Percentiles rank a stretch among this genome's conserved stretches.
These are phyloP conservation scores for Phytophthora pinifolia DNA, from an alignment of 352 stramenopile species.

Conservation along the genomic window DNA sequence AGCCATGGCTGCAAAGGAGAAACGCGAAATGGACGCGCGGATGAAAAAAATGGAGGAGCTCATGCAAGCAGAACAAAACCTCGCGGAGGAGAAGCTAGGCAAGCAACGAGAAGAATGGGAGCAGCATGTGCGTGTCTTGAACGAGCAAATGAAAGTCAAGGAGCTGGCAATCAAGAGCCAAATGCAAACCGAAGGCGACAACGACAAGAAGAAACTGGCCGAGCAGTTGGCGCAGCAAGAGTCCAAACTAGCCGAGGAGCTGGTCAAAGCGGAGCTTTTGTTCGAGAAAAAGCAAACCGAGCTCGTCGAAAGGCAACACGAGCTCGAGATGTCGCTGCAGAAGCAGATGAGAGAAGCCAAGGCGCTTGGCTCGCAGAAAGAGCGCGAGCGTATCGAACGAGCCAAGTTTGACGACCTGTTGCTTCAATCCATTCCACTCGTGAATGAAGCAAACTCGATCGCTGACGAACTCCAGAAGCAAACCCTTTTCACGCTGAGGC, in stretches of 20 bases:
- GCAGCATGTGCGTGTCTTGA: slow-evolving; percentile 57
- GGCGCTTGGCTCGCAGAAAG: slow-evolving; percentile 63
- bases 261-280: slow-evolving; percentile 71
- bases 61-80: slow-evolving; percentile 58
- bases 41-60: slow-evolving; percentile 78
- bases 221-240: slow-evolving; percentile 77
- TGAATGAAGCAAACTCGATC: slow-evolving; percentile 89
- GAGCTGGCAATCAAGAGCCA: slow-evolving; percentile 74
- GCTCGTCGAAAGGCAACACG: slow-evolving; percentile 59
- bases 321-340: slow-evolving; percentile 71
- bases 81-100: slow-evolving; percentile 60
- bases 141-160: slow-evolving; percentile 75
- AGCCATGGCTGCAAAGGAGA: slow-evolving; percentile 61
- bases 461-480: slow-evolving; percentile 76
- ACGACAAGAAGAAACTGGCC: slow-evolving; percentile 74
- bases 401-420: slow-evolving; percentile 82
- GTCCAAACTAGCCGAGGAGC: slow-evolving; percentile 71
- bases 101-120: slow-evolving; percentile 78
- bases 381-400: slow-evolving; percentile 69
- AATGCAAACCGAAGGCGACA: slow-evolving; percentile 70
- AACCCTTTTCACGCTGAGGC: slow-evolving; percentile 65
- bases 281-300: slow-evolving; percentile 81
- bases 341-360: slow-evolving; percentile 83
- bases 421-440: slow-evolving; percentile 70
- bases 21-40: slow-evolving; percentile 71